These are phyloP conservation scores for Volvariella surrecta DNA, from an alignment of 1,284 basidiomycete species.

Conservation along the genomic window DNA sequence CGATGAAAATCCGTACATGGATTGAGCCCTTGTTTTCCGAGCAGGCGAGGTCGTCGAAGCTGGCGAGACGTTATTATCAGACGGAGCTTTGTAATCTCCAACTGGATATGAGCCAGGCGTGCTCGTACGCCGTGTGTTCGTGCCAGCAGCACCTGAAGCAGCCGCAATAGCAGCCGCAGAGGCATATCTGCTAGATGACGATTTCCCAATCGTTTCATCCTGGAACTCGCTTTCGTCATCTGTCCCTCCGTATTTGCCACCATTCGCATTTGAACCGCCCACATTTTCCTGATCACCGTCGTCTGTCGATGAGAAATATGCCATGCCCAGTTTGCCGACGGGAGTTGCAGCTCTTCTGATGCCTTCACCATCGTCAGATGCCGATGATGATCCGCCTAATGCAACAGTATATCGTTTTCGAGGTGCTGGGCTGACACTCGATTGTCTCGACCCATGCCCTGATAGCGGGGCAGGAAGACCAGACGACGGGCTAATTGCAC, in stretches of 20 bases:
- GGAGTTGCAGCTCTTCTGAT: constrained; percentile 13
- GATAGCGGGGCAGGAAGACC: constrained; percentile 19
- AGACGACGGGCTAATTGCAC: neutral
- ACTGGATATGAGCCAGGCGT: no score
- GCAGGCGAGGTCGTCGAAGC: constrained; percentile 23
- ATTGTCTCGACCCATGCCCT: constrained; percentile 23
- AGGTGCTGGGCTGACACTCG: constrained; percentile 62
- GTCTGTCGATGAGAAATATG: constrained; percentile 32
- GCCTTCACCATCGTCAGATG: constrained; percentile 27
- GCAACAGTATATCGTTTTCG: constrained; percentile 78
- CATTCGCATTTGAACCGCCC: constrained; percentile 15
- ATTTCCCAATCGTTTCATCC: constrained; percentile 59
- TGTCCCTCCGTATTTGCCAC: constrained; percentile 9
- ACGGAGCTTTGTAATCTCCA: constrained; percentile 15
- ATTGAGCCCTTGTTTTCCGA: constrained; percentile 32
- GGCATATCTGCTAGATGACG: neutral
- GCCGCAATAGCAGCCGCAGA: neutral
- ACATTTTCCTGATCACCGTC: constrained; percentile 10
- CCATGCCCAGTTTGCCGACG: constrained; percentile 26
- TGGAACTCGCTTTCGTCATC: constrained; percentile 27
- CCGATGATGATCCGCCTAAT: constrained; percentile 57
- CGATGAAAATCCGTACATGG: constrained; percentile 34
- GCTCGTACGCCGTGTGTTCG: neutral
- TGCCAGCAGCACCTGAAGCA: neutral
- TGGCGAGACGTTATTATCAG: constrained; percentile 1